Base-by-base conservation (phyloP, 192 early-diverging fungal genomes). In the Coemansia sp. region DNA sequence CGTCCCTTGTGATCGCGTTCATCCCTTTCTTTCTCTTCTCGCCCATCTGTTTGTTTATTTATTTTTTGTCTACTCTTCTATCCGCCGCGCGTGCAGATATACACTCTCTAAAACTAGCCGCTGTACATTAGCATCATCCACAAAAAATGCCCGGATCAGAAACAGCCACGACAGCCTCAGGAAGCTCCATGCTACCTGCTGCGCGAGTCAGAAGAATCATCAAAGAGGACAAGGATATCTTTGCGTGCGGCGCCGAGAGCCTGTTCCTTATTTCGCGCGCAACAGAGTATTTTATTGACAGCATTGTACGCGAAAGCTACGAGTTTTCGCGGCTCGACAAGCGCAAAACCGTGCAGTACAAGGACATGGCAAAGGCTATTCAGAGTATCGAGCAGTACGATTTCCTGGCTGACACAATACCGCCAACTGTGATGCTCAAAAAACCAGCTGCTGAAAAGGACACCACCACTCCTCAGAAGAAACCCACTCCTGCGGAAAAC, bases 151-250 rank as follows among this genome's bases (percentile, higher is more conserved):
- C 52, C 1, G 52, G 28, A 29, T 25, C 22, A 25, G 52, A 55
- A 14, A 55, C 52, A 55, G 2, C 52, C 5, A 12, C 68, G 8
- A 48, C 31, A 34, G 33, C 52, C 18, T 60, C 87, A 5, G 90
- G 89, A 31, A 67, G 71, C 8, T 83, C 84, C 4, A 73, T 73
- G 29, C 60, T 92, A 57, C 90, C 90, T 2, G 75, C 85, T 7
- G 88, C 90, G 17, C 83, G 90, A 57, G 84, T 90, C 32, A 85
- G 88, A 48, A 81, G 88, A 16, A 89, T 92, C 62, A 87, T 92
- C 68, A 92, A 90, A 63, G 86, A 89, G 63, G 90, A 92, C 69
- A 87, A 88, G 70, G 90, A 92, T 59, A 83, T 92, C 2, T 80
- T 76, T 33, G 79, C 87, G 22, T 86, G 88, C 72, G 88, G 86